Evolutionary conservation across 176 grass and related monocot genomes (phyloP).

Genomic region (Rhynchospora pubera): DNA sequence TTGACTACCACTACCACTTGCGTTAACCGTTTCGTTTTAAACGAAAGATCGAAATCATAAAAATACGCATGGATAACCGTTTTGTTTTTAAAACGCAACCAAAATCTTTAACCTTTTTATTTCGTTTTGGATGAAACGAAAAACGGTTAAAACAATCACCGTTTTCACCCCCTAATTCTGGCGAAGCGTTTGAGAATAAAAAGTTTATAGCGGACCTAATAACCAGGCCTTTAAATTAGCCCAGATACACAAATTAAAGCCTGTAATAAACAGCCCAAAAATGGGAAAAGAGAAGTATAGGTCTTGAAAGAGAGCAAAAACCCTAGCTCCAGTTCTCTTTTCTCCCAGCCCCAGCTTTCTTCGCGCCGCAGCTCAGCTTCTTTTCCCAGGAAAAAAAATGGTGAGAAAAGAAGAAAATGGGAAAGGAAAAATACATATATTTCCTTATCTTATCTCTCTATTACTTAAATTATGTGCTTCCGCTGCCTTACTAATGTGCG

Average conservation of each 20-base stretch:
- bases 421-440: background rate
- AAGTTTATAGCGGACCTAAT: too few relatives aligned
- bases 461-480: background rate
- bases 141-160: too few relatives aligned
- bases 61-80: too few relatives aligned
- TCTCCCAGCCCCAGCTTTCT: constrained; percentile 11
- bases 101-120: too few relatives aligned
- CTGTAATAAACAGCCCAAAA: background rate
- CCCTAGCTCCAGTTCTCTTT: constrained; percentile 24
- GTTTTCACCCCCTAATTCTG: too few relatives aligned
- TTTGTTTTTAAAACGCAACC: too few relatives aligned
- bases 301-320: constrained; percentile 7
- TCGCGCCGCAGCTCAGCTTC: constrained; percentile 23
- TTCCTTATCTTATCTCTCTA: background rate
- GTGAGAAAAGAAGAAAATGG: constrained; percentile 20
- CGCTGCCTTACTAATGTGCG: background rate
- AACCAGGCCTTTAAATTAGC: too few relatives aligned
- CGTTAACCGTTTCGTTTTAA: too few relatives aligned
- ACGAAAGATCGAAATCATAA: too few relatives aligned
- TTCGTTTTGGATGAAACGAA: too few relatives aligned
- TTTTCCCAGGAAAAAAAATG: constrained; percentile 34
- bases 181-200: too few relatives aligned
- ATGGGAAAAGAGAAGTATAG: background rate
- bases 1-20: too few relatives aligned
- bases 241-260: background rate